Evolutionary conservation across 2,329 filamentous ascomycete genomes (phyloP).

Genomic region (Akanthomyces uredinophilus): DNA sequence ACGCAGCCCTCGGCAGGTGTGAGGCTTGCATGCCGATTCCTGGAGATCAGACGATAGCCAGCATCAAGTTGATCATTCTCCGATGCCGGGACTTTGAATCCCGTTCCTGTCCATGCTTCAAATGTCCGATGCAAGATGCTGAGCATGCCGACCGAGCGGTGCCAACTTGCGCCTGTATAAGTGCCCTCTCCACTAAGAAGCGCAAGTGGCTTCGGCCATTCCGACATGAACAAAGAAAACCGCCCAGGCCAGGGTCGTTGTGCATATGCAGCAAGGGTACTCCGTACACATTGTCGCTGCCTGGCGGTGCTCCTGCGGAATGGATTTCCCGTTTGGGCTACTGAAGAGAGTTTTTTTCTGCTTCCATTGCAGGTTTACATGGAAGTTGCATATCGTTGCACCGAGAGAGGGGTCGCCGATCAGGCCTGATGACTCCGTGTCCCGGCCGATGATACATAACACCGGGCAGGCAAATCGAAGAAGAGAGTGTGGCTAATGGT

Average conservation of each 20-base stretch:
- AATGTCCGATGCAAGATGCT: not conserved
- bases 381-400: not conserved
- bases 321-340: not conserved
- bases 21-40: not conserved
- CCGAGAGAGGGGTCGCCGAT: conserved; percentile 1
- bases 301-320: not conserved
- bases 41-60: not conserved
- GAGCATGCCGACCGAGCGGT: not conserved
- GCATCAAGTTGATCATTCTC: not conserved
- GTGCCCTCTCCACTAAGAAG: not conserved
- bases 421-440: conserved; percentile 3
- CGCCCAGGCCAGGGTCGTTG: not conserved
- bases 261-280: not conserved
- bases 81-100: conserved; percentile 2
- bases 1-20: not conserved
- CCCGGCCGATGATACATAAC: not conserved
- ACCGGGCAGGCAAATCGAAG: not conserved
- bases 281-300: conserved; percentile 1
- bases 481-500: not conserved
- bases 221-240: not conserved
- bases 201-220: conserved; percentile 6
- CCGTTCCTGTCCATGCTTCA: not conserved
- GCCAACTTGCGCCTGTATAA: not conserved
- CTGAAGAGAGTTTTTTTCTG: not conserved
- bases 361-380: not conserved